Evolutionary conservation across 2,329 filamentous ascomycete species (phyloP), one percentile per base, ranked within the genome.

Genomic region (Cercospora janseana): DNA sequence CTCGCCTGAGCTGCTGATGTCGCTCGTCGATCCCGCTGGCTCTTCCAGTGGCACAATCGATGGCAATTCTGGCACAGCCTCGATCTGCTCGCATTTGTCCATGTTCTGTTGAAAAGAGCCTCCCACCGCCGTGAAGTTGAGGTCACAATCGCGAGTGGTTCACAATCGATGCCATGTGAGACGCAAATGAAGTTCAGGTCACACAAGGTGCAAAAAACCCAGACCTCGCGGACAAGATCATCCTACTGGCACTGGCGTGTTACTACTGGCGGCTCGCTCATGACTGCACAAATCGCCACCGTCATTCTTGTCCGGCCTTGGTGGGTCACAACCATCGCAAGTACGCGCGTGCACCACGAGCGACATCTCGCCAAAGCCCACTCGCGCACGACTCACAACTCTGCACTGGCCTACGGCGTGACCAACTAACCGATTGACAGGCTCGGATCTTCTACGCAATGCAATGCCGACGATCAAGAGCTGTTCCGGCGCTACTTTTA

Each of bases 81-180:
- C 46, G 9, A 50, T 24, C 13, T 38, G 41, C 18, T 18, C 37
- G 27, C 46, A 45, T 45, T 43, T 48, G 32, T 45, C 51, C 54
- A 56, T 55, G n/a, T 16, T 38, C n/a, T n/a, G n/a, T n/a, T n/a
- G n/a, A n/a, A n/a, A n/a, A n/a, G n/a, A n/a, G n/a, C n/a, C n/a
- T n/a, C n/a, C n/a, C n/a, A n/a, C n/a, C n/a, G n/a, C n/a, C 32
- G 44, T 38, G 31, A 23, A 26, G 12, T 28, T 21, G 4, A 18
- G 10, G 44, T 15, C 15, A 13, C 7, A 37, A 15, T 23, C 12
- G 28, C 9, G 31, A 27, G 13, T n/a, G 15, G 24, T n/a, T n/a
- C n/a, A n/a, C n/a, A n/a, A n/a, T n/a, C n/a, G 20, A 27, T 26
- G 23, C n/a, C 16, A 28, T n/a, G 32, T n/a, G 23, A 18, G 12